A percentile compares a stretch with the other conserved stretches of the same genome.
These are phyloP conservation scores for Metschnikowia lunata DNA, from an alignment of 805 yeast species.

Conservation along the genomic window DNA sequence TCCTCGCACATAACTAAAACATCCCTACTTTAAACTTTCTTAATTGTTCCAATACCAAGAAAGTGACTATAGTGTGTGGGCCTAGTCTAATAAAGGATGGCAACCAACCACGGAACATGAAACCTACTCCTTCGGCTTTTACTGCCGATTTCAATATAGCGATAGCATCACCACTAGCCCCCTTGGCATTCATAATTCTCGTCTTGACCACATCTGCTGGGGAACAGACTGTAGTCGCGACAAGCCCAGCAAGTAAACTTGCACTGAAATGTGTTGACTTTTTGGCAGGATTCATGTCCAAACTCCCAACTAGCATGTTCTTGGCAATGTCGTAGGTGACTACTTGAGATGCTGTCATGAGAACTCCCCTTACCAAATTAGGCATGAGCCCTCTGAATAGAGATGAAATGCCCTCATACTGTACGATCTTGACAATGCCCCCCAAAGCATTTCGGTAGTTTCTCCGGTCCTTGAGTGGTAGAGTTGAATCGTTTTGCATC, in stretches of 20 bases:
- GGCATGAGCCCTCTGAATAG: conserved; percentile 74
- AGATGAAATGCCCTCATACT: conserved; percentile 56
- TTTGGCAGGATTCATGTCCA: conserved; percentile 53
- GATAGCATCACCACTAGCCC: conserved; percentile 42
- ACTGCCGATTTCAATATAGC: conserved; percentile 52
- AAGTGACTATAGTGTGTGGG: conserved; percentile 72
- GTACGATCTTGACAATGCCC: conserved; percentile 57
- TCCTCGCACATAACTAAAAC: conserved; percentile 18
- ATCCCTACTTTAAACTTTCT: conserved; percentile 51
- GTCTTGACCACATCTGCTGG: conserved; percentile 92
- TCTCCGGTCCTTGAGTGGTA: conserved; percentile 61
- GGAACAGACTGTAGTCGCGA: conserved; percentile 88
- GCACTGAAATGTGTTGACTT: conserved; percentile 75
- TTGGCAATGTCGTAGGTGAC: conserved; percentile 82
- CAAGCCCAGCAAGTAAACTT: conserved; percentile 75
- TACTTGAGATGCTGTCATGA: conserved; percentile 89
- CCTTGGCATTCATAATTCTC: conserved; percentile 71
- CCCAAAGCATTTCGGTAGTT: conserved; percentile 75
- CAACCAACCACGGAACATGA: conserved; percentile 88
- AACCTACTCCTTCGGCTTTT: conserved; percentile 65
- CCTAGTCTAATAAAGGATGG: conserved; percentile 85
- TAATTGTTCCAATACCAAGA: conserved; percentile 63
- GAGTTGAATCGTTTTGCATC: conserved; percentile 83
- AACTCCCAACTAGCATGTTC: conserved; percentile 45
- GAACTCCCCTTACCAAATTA: conserved; percentile 71